Percentiles rank a stretch among this genome's conserved stretches.
These are phyloP conservation scores for Hymenoscyphus repandus DNA, from an alignment of 2,329 filamentous ascomycete species.

Conservation along the genomic window DNA sequence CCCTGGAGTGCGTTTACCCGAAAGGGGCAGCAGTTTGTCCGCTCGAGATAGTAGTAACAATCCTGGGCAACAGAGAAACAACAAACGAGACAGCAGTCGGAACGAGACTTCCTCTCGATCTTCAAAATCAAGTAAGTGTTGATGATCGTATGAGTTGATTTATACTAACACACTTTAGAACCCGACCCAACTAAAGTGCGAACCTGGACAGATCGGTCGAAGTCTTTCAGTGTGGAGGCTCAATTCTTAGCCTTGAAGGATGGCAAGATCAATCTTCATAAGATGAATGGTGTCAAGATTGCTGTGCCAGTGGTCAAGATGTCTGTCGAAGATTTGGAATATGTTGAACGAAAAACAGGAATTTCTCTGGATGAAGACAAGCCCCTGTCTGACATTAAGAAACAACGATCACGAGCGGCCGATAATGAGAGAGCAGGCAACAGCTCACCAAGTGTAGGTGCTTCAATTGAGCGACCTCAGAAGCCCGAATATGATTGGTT, in stretches of 20 bases:
- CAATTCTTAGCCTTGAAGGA: constrained; percentile 93
- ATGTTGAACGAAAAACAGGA: constrained; percentile 83
- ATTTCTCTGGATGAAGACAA: constrained; percentile 88
- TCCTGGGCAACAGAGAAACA: constrained; percentile 65
- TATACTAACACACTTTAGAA: constrained; percentile 45
- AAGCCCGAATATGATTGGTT: constrained; percentile 95
- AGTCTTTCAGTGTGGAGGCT: constrained; percentile 94
- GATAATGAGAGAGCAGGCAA: constrained; percentile 25
- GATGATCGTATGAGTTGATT: not conserved
- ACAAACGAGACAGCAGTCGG: constrained; percentile 62
- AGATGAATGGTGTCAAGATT: constrained; percentile 97
- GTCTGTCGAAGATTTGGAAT: constrained; percentile 91
- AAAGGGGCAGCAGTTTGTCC: constrained; percentile 73
- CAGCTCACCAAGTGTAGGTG: constrained; percentile 43
- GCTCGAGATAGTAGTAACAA: constrained; percentile 61
- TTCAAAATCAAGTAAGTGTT: constrained; percentile 66
- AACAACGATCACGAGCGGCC: constrained; percentile 20
- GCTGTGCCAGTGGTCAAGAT: constrained; percentile 93
- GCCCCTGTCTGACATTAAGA: constrained; percentile 77
- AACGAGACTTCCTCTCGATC: constrained; percentile 48
- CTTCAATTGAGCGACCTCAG: constrained; percentile 53
- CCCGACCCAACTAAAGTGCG: constrained; percentile 79
- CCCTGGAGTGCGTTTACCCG: constrained; percentile 68
- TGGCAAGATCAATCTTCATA: constrained; percentile 96
- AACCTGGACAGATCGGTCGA: constrained; percentile 91